A percentile compares a stretch with the other conserved stretches of the same genome.
Conservation (phyloP, 1,284 basidiomycete genomes). For the Puccinia horiana region DNA sequence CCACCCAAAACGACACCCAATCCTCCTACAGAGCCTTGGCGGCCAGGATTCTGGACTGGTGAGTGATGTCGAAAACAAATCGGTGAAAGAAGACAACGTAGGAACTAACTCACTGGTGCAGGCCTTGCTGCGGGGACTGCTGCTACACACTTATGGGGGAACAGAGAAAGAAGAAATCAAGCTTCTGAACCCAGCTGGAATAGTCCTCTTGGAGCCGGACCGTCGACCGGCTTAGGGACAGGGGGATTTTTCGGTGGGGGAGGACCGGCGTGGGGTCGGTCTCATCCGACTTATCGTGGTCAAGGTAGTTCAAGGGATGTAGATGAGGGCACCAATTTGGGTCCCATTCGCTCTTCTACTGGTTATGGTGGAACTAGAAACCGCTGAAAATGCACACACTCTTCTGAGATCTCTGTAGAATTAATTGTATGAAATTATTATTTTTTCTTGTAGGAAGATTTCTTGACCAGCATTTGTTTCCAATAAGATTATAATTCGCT, state of each 20-base stretch:
- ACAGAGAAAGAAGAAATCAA: background rate
- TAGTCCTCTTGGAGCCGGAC: conserved; percentile 12
- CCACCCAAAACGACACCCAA: conserved; percentile 55
- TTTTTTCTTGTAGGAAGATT: too few relatives aligned
- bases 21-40: conserved; percentile 55
- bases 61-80: background rate
- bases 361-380: conserved; percentile 40
- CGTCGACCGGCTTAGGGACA: conserved; percentile 25
- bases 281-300: conserved; percentile 22
- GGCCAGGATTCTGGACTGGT: conserved; percentile 81
- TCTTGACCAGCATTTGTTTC: too few relatives aligned
- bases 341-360: conserved; percentile 36
- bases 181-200: conserved; percentile 4
- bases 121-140: conserved; percentile 35
- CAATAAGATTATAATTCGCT: too few relatives aligned
- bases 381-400: too few relatives aligned
- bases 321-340: conserved; percentile 32
- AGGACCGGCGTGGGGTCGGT: background rate
- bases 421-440: too few relatives aligned
- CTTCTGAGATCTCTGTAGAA: too few relatives aligned
- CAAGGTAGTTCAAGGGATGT: conserved; percentile 48
- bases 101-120: background rate
- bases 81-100: too few relatives aligned
- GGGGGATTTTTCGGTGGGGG: conserved; percentile 15
- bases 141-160: conserved; percentile 30